Evolutionary conservation across 106 monocot species (phyloP), one percentile per base, ranked within the genome.

Genomic region (Phalaenopsis equestris): DNA sequence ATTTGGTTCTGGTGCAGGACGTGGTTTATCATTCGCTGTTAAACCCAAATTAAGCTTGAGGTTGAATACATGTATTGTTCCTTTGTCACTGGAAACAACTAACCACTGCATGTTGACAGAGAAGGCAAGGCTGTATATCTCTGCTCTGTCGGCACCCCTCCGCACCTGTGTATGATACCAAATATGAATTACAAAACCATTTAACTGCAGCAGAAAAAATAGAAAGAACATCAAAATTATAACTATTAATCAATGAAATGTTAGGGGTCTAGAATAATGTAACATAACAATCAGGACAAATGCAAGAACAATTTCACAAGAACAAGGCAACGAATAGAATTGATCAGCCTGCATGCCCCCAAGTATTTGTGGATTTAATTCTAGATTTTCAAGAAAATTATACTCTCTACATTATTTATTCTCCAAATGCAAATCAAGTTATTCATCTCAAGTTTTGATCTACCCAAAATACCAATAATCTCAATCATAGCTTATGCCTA

Each of bases 121-220:
- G 82, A 99, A 99, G 56, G 98, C 94, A 72, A 99, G 79, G 80
- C 98, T 99, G 83, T 91, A 88, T 85, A 99, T 93, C 82, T 99
- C 98, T 67, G 98, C 98, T 84, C 98, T 92, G 75, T 99, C 98
- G 83, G 98, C 98, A 83, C 98, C 98, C 82, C 98, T 91, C 55
- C 98, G 85, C 39, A 99, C 94, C 98, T 98, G 75, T 9, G n/a
- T 52, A 67, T 6, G 67, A 70, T 70, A 80, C 76, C 49, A 47
- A 77, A 75, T 43, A 42, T 19, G 5, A 65, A 42, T 42, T 55
- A 42, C 41, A 65, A 42, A 78, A 30, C 37, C 58, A 6, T 74
- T 42, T 19, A 74, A 74, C 41, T 8, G 41, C 41, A 74, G 43
- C 38, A 74, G 15, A 16, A 57, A 41, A 2, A 42, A 17, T 23